Evolutionary conservation across 768 basidiomycete species (phyloP).

Genomic region (Steccherinum ochraceum): DNA sequence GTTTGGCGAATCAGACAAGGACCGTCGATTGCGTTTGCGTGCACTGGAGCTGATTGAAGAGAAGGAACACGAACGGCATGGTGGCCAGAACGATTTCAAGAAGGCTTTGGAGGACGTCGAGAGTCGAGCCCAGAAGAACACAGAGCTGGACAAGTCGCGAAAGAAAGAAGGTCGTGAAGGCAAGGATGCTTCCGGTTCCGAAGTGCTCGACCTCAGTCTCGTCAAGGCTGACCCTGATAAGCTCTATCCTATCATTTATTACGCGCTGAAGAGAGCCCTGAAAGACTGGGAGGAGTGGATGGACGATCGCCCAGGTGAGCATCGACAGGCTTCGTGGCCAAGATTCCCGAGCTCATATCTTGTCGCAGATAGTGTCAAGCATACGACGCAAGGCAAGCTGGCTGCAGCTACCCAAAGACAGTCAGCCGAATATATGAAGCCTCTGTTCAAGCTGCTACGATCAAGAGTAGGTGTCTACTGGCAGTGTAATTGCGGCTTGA

Average conservation of each 20-base stretch:
- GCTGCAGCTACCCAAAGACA: constrained; percentile 95
- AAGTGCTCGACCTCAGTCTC: constrained; percentile 71
- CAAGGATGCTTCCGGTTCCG: constrained; percentile 36
- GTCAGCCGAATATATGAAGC: constrained; percentile 95
- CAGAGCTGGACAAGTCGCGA: constrained; percentile 47
- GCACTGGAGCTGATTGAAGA: constrained; percentile 96
- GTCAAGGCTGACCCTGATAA: constrained; percentile 92
- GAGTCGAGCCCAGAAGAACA: constrained; percentile 34
- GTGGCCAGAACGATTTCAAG: constrained; percentile 94
- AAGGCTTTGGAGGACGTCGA: constrained; percentile 85
- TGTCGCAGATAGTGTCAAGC: constrained; percentile 70
- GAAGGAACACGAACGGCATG: constrained; percentile 69
- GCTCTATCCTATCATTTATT: constrained; percentile 95
- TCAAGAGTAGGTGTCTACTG: constrained; percentile 70
- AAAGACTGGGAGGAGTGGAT: constrained; percentile 97
- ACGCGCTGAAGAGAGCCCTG: constrained; percentile 84
- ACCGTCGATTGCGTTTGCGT: constrained; percentile 80
- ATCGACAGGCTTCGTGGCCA: not conserved
- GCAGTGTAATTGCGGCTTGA: too few species aligned
- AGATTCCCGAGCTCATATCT: not conserved
- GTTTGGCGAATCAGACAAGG: constrained; percentile 95
- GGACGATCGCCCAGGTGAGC: constrained; percentile 85
- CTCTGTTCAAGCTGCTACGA: constrained; percentile 86
- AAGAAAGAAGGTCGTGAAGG: constrained; percentile 46
- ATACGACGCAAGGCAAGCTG: constrained; percentile 84